phyloP scores from a whole-genome alignment of 2,329 filamentous ascomycete genomes.

The Calonectria pseudoturangicola region DNA sequence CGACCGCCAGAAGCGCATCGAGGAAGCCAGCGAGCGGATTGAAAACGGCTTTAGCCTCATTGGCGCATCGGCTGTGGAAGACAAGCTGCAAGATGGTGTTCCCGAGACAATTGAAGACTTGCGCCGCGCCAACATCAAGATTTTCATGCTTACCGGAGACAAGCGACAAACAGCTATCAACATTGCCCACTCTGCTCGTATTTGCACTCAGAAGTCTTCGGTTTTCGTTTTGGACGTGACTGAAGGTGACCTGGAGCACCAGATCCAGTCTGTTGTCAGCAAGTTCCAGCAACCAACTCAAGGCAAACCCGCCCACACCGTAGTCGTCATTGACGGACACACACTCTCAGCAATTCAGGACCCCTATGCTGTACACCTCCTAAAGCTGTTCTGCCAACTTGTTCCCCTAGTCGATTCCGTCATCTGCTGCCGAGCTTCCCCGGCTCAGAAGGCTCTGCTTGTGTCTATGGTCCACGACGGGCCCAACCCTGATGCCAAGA shows the following conservation, averaged over 20 bases:
- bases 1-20: conserved; percentile 84
- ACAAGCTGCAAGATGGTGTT: conserved; percentile 89
- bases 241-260: conserved; percentile 78
- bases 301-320: conserved; percentile 61
- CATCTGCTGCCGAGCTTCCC: conserved; percentile 93
- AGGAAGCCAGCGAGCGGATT: conserved; percentile 85
- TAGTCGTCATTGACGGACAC: conserved; percentile 91
- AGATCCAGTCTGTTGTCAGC: conserved; percentile 75
- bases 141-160: conserved; percentile 95
- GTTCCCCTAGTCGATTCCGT: conserved; percentile 91
- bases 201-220: conserved; percentile 84
- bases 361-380: conserved; percentile 62
- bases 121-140: conserved; percentile 88
- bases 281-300: conserved; percentile 77
- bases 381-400: conserved; percentile 83
- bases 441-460: conserved; percentile 92
- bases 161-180: conserved; percentile 92
- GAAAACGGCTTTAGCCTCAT: conserved; percentile 86
- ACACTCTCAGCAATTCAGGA: conserved; percentile 84
- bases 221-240: conserved; percentile 83
- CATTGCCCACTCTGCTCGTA: conserved; percentile 83
- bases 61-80: conserved; percentile 91
- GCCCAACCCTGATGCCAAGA: conserved; percentile 58
- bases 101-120: conserved; percentile 91
- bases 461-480: conserved; percentile 86